A percentile compares a stretch with the other conserved stretches of the same genome.
Evolutionary conservation across 805 yeast species (phyloP).

Genomic region (Candida ascalaphidarum): DNA sequence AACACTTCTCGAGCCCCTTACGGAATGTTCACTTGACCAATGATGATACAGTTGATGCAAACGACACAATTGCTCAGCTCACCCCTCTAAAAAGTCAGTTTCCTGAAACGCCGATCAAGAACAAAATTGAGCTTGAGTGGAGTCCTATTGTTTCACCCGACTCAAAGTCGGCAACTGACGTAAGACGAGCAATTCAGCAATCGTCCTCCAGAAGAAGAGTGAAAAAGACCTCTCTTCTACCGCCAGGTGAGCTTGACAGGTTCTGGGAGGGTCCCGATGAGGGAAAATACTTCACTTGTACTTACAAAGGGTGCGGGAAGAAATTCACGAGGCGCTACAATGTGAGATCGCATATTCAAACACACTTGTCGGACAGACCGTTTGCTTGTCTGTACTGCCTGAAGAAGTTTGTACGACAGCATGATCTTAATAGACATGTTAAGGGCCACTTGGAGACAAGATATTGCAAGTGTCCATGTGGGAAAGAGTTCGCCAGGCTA

Average conservation of each 20-base stretch:
- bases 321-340: conserved; percentile 83
- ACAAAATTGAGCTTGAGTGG: conserved; percentile 31
- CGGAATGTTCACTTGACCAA: conserved; percentile 7
- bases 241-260: conserved; percentile 83
- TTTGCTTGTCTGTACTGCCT: conserved; percentile 72
- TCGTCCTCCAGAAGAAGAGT: conserved; percentile 40
- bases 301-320: conserved; percentile 72
- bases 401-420: conserved; percentile 89
- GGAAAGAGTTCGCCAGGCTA: conserved; percentile 84
- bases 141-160: conserved; percentile 36
- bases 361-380: conserved; percentile 93
- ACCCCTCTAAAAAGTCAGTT: conserved; percentile 28
- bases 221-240: conserved; percentile 60
- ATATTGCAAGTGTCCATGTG: conserved; percentile 73
- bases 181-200: conserved; percentile 23
- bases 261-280: conserved; percentile 76
- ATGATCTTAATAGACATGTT: conserved; percentile 84
- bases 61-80: conserved; percentile 31
- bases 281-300: conserved; percentile 65
- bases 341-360: conserved; percentile 90
- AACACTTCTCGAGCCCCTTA: conserved; percentile 14
- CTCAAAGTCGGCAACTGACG: conserved; percentile 10
- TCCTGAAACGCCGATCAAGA: conserved; percentile 28
- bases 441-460: conserved; percentile 75
- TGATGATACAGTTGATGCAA: conserved; percentile 29